Conservation (phyloP, 108 stramenopile species). For the Ochromonas danica region DNA sequence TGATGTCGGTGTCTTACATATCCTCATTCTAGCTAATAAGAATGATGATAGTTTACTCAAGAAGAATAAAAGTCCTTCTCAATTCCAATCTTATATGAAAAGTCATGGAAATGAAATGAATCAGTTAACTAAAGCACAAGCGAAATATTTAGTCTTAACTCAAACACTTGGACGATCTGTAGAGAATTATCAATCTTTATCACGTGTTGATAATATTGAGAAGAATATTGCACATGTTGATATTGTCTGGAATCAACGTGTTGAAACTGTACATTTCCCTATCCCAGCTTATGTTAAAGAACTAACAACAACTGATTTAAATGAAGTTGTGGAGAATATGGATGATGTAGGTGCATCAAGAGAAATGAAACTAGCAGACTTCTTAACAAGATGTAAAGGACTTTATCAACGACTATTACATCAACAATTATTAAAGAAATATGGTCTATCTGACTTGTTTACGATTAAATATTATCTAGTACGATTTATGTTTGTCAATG, state of each 20-base stretch:
- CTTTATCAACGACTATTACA: not conserved
- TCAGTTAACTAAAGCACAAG: no score
- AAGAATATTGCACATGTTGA: conserved; percentile 20
- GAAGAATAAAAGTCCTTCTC: no score
- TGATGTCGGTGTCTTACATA: conserved; percentile 19
- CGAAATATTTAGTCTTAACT: conserved; percentile 14
- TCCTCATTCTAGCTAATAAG: no score
- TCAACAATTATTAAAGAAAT: conserved; percentile 5
- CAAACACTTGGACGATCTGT: not conserved
- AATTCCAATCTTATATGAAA: no score
- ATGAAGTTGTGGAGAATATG: not conserved
- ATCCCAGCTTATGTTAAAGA: not conserved
- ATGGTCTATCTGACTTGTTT: not conserved
- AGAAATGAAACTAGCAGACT: conserved; percentile 32
- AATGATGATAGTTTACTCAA: not conserved
- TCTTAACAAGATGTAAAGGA: not conserved
- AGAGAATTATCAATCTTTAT: not conserved
- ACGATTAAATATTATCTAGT: not conserved
- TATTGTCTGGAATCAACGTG: conserved; percentile 23
- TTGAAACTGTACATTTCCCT: conserved; percentile 2
- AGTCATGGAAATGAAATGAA: no score
- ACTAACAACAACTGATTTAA: not conserved
- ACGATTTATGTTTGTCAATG: conserved; percentile 32
- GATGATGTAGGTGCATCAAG: conserved; percentile 1
- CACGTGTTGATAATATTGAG: conserved; percentile 1